phyloP scores from a whole-genome alignment of 2,329 filamentous ascomycete genomes.

The Diplodia sapinea region DNA sequence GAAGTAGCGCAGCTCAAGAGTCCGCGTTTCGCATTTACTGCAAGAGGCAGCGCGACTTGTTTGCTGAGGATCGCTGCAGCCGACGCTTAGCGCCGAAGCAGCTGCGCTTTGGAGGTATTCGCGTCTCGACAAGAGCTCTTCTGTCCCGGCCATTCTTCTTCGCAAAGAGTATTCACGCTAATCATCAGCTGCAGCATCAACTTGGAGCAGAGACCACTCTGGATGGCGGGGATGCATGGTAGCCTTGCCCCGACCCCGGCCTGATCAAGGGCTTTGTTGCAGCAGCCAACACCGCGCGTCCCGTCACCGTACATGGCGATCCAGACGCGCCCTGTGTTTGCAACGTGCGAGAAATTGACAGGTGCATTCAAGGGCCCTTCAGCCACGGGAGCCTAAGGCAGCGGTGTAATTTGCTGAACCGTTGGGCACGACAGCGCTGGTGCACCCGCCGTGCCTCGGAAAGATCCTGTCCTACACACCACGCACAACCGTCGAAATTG shows the following conservation, averaged over 20 bases:
- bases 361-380: slow-evolving; percentile 17
- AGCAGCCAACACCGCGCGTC: slow-evolving; percentile 3
- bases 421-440: slow-evolving; percentile 16
- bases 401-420: slow-evolving; percentile 20
- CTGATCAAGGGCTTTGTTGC: slow-evolving; percentile 8
- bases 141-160: neutral
- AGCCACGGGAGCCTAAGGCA: slow-evolving; percentile 24
- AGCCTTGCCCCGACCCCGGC: slow-evolving; percentile 5
- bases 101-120: neutral
- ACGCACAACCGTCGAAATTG: slow-evolving; percentile 14
- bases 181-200: neutral
- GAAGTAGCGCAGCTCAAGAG: neutral
- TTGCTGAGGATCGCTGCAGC: neutral
- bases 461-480: slow-evolving; percentile 19
- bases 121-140: neutral
- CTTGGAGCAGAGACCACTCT: neutral
- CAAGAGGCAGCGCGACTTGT: neutral
- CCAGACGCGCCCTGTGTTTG: slow-evolving; percentile 8
- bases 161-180: neutral
- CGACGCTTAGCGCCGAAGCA: neutral
- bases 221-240: slow-evolving; percentile 9
- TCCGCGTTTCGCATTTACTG: neutral
- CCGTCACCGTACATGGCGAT: neutral
- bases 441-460: slow-evolving; percentile 11
- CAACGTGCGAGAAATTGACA: slow-evolving; percentile 29